phyloP scores from a whole-genome alignment of 495 filamentous ascomycete genomes.

The Tuber umbilicatum region DNA sequence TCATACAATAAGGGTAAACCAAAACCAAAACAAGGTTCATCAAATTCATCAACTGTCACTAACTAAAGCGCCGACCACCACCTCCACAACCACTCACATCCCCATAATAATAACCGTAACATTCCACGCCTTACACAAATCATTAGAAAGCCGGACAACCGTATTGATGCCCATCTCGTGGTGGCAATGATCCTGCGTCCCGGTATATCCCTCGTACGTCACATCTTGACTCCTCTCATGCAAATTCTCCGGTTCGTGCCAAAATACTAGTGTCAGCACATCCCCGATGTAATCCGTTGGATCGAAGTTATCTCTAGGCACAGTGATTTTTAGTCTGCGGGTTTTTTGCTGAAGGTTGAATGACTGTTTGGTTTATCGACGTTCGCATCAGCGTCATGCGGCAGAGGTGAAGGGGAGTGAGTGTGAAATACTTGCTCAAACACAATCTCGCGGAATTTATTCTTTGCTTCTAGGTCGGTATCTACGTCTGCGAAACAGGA shows the following conservation, averaged over 20 bases:
- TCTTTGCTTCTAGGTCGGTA: conserved; percentile 11
- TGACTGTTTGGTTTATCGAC: not conserved
- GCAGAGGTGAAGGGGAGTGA: not conserved
- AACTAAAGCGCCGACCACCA: not conserved
- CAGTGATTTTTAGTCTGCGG: not conserved
- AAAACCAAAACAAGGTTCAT: not conserved
- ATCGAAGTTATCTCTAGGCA: not conserved
- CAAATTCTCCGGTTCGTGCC: not conserved
- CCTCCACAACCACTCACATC: not conserved
- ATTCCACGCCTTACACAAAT: not conserved
- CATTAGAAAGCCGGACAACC: not conserved
- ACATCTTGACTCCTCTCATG: not conserved
- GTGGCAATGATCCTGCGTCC: not conserved
- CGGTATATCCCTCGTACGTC: not conserved
- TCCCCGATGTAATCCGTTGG: not conserved
- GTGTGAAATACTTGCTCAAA: conserved; percentile 5
- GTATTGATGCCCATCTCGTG: not conserved
- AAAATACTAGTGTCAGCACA: not conserved
- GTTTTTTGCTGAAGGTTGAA: not conserved
- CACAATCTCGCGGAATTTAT: conserved; percentile 13
- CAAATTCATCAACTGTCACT: not conserved
- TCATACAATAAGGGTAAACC: not conserved
- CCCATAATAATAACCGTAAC: not conserved
- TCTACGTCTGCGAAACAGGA: conserved; percentile 15
- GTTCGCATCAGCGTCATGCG: not conserved